Evolutionary conservation across 345 rosid genomes (phyloP).

Genomic region (Eucalyptus erythrocorys): DNA sequence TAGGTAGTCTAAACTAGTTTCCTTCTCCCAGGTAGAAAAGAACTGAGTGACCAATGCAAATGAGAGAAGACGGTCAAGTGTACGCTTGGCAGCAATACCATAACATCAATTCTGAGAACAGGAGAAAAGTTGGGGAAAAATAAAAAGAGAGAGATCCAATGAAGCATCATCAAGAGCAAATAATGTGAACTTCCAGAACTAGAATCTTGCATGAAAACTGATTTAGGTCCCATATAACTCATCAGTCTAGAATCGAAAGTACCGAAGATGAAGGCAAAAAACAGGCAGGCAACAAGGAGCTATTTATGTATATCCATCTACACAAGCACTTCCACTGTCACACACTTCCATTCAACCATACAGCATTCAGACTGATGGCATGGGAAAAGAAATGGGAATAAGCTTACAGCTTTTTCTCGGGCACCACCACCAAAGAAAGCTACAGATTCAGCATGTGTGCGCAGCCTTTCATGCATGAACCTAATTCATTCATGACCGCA

Average conservation of each 20-base stretch:
- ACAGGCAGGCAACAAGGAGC: background rate
- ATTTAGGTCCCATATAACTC: background rate
- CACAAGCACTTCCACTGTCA: background rate
- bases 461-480: slow-evolving; percentile 99
- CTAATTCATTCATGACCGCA: slow-evolving; percentile 17
- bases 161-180: background rate
- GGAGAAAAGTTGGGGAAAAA: background rate
- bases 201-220: background rate
- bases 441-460: slow-evolving; percentile 96
- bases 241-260: background rate
- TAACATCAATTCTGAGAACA: background rate
- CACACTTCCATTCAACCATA: background rate
- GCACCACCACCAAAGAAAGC: slow-evolving; percentile 99
- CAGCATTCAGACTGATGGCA: background rate
- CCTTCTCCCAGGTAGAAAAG: background rate
- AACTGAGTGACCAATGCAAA: background rate
- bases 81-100: background rate
- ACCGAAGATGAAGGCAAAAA: background rate
- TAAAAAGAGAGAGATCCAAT: background rate
- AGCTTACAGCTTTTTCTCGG: slow-evolving; percentile 92
- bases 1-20: background rate
- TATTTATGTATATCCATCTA: background rate
- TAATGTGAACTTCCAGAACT: background rate
- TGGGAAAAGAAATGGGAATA: background rate
- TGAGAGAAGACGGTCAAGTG: background rate